Percentiles rank a stretch among this genome's conserved stretches.
Conservation (phyloP, 1,139 yeast genomes). For the Citeromyces hawaiiensis region DNA sequence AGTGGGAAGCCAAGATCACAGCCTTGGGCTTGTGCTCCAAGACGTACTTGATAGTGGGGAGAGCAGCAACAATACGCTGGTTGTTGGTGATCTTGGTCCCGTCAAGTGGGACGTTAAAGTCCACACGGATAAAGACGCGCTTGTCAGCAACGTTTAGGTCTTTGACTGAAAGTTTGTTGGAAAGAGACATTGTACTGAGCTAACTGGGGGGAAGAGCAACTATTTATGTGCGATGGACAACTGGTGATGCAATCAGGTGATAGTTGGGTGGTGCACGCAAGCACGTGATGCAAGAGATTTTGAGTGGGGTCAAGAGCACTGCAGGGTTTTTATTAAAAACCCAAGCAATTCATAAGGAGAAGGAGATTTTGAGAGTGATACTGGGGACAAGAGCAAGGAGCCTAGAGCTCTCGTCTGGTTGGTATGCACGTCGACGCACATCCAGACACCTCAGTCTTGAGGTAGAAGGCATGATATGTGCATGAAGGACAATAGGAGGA, state of each 20-base stretch:
- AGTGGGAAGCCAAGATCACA: slow-evolving; percentile 83
- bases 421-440: background rate
- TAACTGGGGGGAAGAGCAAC: background rate
- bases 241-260: slow-evolving; percentile 2
- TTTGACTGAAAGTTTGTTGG: slow-evolving; percentile 81
- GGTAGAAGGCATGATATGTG: background rate
- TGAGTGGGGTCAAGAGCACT: no score
- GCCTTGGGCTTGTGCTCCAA: slow-evolving; percentile 82
- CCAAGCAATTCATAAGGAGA: no score
- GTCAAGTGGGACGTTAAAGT: slow-evolving; percentile 95
- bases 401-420: no score
- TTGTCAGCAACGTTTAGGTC: slow-evolving; percentile 78
- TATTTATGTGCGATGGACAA: background rate
- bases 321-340: no score
- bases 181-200: slow-evolving; percentile 50
- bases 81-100: slow-evolving; percentile 95
- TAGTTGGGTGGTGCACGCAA: background rate
- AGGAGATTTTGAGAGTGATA: no score
- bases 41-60: slow-evolving; percentile 92
- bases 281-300: no score
- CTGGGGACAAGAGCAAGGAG: no score
- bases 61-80: slow-evolving; percentile 96
- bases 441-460: background rate
- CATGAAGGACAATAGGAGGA: background rate
- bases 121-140: slow-evolving; percentile 93